These are phyloP conservation scores for Nannochloris sp. DNA, from an alignment of 139 green algal genomes.

Conservation along the genomic window DNA sequence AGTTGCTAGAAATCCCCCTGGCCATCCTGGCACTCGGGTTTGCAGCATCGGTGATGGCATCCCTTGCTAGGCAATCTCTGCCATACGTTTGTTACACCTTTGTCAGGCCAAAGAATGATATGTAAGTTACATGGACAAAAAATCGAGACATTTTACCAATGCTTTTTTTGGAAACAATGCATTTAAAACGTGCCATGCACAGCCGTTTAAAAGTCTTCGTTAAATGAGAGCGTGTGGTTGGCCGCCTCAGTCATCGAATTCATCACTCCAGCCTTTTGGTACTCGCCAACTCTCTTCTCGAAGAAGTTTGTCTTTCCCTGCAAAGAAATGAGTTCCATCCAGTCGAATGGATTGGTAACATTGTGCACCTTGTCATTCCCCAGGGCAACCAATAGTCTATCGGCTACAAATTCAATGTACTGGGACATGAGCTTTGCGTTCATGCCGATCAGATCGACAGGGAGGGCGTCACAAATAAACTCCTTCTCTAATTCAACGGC, in stretches of 20 bases:
- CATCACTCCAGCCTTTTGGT: conserved; percentile 89
- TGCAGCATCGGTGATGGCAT: conserved; percentile 9
- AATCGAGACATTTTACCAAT: neutral
- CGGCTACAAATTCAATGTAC: conserved; percentile 98
- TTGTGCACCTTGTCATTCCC: conserved; percentile 74
- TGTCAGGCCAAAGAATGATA: neutral
- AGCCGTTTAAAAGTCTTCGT: conserved; percentile 71
- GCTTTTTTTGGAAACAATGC: no score
- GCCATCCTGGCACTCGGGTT: conserved; percentile 15
- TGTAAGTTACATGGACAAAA: neutral
- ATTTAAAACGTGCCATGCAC: neutral
- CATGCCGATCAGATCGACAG: conserved; percentile 83
- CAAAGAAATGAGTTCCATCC: conserved; percentile 91
- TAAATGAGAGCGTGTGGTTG: conserved; percentile 54
- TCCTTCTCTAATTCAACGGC: conserved; percentile 92
- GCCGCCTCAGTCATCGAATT: conserved; percentile 23
- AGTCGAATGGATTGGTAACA: conserved; percentile 86
- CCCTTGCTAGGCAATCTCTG: conserved; percentile 14
- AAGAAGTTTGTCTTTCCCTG: conserved; percentile 96
- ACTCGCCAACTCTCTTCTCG: conserved; percentile 88
- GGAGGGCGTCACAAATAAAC: conserved; percentile 87
- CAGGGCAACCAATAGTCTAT: conserved; percentile 86
- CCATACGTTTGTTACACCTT: conserved; percentile 13
- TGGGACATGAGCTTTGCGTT: conserved; percentile 57
- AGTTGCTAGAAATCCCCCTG: conserved; percentile 26